Conservation (phyloP, 441 rosid species). For the Metrosideros polymorpha region DNA sequence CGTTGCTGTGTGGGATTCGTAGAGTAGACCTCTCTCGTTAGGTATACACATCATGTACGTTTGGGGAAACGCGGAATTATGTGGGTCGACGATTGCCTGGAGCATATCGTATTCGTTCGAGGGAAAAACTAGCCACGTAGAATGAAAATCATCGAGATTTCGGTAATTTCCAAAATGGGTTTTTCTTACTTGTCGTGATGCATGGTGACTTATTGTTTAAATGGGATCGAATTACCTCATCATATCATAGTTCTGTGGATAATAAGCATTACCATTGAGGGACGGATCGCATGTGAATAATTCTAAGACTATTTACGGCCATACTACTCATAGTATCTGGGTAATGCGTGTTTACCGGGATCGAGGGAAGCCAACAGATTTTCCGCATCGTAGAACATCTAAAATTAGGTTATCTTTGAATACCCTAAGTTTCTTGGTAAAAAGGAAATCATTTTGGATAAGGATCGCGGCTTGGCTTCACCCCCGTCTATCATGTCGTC, state of each 20-base stretch:
- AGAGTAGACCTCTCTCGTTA: not conserved
- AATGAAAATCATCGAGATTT: not conserved
- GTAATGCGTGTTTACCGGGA: rapidly evolving
- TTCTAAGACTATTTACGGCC: not conserved
- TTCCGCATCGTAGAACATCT: rapidly evolving
- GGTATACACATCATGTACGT: not conserved
- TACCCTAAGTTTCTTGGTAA: not conserved
- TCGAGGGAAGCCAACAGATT: rapidly evolving
- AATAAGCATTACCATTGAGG: not conserved
- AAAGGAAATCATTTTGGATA: not conserved
- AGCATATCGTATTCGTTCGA: not conserved
- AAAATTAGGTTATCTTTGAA: not conserved
- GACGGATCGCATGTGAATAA: rapidly evolving
- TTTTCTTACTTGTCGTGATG: not conserved
- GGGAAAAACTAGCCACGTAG: not conserved
- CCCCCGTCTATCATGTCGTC: not conserved
- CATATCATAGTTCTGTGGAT: rapidly evolving
- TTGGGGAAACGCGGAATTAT: not conserved
- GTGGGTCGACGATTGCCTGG: too few relatives aligned
- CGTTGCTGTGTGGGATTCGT: not conserved
- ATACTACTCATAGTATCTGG: not conserved
- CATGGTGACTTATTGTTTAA: rapidly evolving
- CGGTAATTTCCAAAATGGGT: too few relatives aligned
- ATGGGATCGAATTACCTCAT: not conserved
- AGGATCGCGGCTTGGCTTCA: not conserved